Percentiles rank a stretch among this genome's conserved stretches.
Conservation (phyloP, 352 stramenopile species). For the Pelagophyceae sp. region DNA sequence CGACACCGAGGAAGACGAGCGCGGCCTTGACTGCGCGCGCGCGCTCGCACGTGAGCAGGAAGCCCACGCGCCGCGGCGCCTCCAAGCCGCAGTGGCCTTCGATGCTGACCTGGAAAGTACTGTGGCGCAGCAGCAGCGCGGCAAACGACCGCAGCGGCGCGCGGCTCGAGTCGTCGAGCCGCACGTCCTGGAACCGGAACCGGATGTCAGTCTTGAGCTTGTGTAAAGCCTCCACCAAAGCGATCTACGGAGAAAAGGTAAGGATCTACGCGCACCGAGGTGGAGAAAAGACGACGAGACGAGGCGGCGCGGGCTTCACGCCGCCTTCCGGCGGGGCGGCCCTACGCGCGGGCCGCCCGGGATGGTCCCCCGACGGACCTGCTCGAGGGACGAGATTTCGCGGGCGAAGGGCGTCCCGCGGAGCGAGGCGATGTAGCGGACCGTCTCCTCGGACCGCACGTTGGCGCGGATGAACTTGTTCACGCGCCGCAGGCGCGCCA, state of each 20-base stretch:
- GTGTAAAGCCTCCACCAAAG: background rate
- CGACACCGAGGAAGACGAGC: background rate
- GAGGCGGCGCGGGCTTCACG: too few species aligned
- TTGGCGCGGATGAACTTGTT: background rate
- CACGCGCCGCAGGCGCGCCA: background rate
- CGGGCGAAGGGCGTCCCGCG: background rate
- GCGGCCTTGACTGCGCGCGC: background rate
- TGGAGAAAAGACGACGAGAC: too few species aligned
- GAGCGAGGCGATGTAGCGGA: background rate
- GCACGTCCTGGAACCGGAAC: background rate
- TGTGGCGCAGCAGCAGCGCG: background rate
- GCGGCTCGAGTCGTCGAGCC: background rate
- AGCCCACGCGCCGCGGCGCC: background rate
- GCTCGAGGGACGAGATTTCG: background rate
- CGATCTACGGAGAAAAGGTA: too few species aligned
- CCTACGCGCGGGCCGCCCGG: too few species aligned
- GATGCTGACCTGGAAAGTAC: background rate
- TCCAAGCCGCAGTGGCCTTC: conserved; percentile 6
- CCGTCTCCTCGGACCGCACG: background rate
- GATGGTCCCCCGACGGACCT: too few species aligned
- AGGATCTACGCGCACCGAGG: too few species aligned
- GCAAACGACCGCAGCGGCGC: background rate
- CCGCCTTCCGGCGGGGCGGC: too few species aligned
- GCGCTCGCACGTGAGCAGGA: background rate
- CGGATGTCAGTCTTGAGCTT: background rate